phyloP scores from a whole-genome alignment of 1,139 yeast species.

The Kurtzmaniella quercitrusa region DNA sequence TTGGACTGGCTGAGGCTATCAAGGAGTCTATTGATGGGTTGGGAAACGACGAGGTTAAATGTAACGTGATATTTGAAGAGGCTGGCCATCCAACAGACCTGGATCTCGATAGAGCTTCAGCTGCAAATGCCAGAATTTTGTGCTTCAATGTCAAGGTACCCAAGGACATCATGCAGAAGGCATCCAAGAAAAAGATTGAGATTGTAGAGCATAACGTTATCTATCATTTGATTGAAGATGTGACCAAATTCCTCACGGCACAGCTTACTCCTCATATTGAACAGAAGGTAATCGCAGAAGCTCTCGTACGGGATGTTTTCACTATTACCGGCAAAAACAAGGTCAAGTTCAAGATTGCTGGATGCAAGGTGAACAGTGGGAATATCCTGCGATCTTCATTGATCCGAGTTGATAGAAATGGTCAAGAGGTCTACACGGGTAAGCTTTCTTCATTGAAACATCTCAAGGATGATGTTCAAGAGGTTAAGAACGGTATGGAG shows the following conservation, averaged over 20 bases:
- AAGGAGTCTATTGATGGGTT: conserved; percentile 72
- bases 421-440: conserved; percentile 60
- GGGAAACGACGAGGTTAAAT: conserved; percentile 81
- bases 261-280: conserved; percentile 67
- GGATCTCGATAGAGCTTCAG: conserved; percentile 77
- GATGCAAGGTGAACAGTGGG: conserved; percentile 81
- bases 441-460: conserved; percentile 71
- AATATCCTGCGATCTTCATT: conserved; percentile 52
- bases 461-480: conserved; percentile 73
- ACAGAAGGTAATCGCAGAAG: conserved; percentile 65
- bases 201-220: conserved; percentile 73
- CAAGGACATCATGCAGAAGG: conserved; percentile 58
- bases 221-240: conserved; percentile 83
- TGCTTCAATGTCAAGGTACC: conserved; percentile 77
- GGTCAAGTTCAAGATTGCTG: conserved; percentile 66
- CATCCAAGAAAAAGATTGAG: conserved; percentile 55
- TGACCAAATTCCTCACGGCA: conserved; percentile 59
- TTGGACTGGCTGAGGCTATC: conserved; percentile 60
- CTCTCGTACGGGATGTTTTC: conserved; percentile 68
- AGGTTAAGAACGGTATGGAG: conserved; percentile 80
- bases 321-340: conserved; percentile 52
- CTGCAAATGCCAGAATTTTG: conserved; percentile 67
- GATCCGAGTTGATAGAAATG: conserved; percentile 61
- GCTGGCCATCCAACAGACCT: conserved; percentile 86
- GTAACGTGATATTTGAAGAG: conserved; percentile 63